Base-by-base conservation (phyloP, 139 green algal species). In the Yamagishiella unicocca region DNA sequence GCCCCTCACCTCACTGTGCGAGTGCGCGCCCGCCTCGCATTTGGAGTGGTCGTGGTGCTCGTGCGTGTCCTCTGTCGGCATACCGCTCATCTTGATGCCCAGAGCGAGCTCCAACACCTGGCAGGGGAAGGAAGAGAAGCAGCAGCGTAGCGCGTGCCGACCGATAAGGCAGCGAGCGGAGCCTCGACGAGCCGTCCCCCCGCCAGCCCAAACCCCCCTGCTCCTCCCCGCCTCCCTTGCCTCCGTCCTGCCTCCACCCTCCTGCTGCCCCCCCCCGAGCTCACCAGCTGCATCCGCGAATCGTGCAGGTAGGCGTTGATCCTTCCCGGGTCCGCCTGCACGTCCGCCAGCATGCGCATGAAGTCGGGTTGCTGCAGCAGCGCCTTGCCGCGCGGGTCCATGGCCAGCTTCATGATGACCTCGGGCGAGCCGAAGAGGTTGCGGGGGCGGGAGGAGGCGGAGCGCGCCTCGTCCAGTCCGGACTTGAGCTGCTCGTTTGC, bases 341-440 rank as follows among this genome's bases (percentile, higher is more conserved):
- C 70, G 33, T 94, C 92, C 38, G 67, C 81, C 66, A 99, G 64
- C 94, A 98, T 99, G 33, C 76, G 76, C 89, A 97, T 92, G 92
- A 99, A 99, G 87, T 98, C 97, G 14, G 96, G 96, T 88, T 99
- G 94, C 5, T 73, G 54, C 90, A 99, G 90, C 55, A 96, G 93
- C 21, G 77, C 46, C 35, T 77, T 84, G 10, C 96, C 98, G 45
- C 94, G 85, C 0, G 96, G 96, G 93, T 99, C 95, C 70, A 90
- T 96, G 8, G 96, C 94, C 87, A 99, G 91, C 67, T 96, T 95
- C 9, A 90, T 86, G 83, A 98, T 83, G 17, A 98, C 93, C n/a
- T 97, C 92, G 1, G 96, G 94, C 12, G 71, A 87, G 70, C 40
- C 62, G 74, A 92, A 92, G 14, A 46, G 83, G 42, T 33, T 68